These are phyloP conservation scores for Blastobotrys malaysiensis DNA, from an alignment of 1,139 yeast genomes.

Conservation along the genomic window DNA sequence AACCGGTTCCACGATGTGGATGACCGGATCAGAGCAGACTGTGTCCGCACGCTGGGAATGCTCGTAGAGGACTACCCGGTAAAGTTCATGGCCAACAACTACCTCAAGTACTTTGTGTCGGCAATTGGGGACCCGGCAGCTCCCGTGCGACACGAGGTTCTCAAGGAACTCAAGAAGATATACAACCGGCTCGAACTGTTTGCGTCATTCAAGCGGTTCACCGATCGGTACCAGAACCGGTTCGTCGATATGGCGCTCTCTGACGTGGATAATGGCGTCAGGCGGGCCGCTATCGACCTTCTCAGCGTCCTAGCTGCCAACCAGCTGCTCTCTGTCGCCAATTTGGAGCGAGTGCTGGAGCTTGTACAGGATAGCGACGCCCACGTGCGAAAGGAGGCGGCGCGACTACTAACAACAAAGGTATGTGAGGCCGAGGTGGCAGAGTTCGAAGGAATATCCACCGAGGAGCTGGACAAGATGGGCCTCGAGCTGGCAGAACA, in stretches of 20 bases:
- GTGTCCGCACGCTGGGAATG: slow-evolving; percentile 31
- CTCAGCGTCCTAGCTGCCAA: slow-evolving; percentile 5
- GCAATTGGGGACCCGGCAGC: slow-evolving; percentile 64
- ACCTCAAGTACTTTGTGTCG: slow-evolving; percentile 79
- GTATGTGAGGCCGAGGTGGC: slow-evolving; percentile 13
- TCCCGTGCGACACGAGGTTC: slow-evolving; percentile 59
- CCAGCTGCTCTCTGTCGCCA: slow-evolving; percentile 5
- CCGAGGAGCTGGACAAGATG: slow-evolving; percentile 12
- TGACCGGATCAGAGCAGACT: slow-evolving; percentile 61
- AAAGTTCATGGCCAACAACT: slow-evolving; percentile 60
- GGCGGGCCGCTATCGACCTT: slow-evolving; percentile 47
- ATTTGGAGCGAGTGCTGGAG: slow-evolving; percentile 4
- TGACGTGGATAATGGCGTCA: slow-evolving; percentile 51
- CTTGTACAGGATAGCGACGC: slow-evolving; percentile 32
- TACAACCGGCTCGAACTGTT: slow-evolving; percentile 41
- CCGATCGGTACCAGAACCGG: slow-evolving; percentile 62
- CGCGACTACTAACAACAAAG: slow-evolving; percentile 21
- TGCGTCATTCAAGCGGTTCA: slow-evolving; percentile 60
- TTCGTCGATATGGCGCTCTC: slow-evolving; percentile 55
- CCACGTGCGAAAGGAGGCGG: slow-evolving; percentile 32
- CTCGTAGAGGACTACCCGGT: slow-evolving; percentile 57
- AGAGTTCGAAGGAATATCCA: slow-evolving; percentile 9
- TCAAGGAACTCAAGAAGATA: slow-evolving; percentile 46
- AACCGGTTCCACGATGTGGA: slow-evolving; percentile 82
- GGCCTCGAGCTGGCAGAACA: neutral